phyloP scores from a whole-genome alignment of 768 basidiomycete species.

The Gelatoporia subvermispora region DNA sequence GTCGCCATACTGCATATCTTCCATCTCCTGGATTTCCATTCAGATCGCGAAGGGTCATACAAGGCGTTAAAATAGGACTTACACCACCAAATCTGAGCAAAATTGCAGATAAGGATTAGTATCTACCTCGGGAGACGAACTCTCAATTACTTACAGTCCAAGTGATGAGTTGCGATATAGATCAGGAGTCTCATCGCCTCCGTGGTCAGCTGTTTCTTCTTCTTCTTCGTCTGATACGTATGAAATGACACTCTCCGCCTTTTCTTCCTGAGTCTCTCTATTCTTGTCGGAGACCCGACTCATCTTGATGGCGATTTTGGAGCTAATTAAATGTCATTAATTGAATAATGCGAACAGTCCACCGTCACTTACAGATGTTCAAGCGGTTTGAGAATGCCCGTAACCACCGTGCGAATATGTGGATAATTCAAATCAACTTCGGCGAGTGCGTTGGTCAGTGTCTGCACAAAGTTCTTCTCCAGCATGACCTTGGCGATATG shows the following conservation, averaged over 20 bases:
- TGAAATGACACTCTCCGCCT: constrained; percentile 36
- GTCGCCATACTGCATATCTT: constrained; percentile 61
- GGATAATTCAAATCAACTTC: constrained; percentile 97
- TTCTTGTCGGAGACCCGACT: constrained; percentile 67
- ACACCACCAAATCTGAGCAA: constrained; percentile 67
- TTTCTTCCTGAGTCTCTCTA: constrained; percentile 52
- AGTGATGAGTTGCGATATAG: constrained; percentile 94
- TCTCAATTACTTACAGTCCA: constrained; percentile 83
- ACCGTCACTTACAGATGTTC: constrained; percentile 70
- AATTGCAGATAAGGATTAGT: constrained; percentile 1
- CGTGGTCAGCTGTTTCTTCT: constrained; percentile 49
- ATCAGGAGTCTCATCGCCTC: constrained; percentile 82
- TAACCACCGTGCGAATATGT: constrained; percentile 79
- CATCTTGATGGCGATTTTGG: constrained; percentile 98
- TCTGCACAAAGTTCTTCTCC: constrained; percentile 92
- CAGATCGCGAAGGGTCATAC: too few species aligned
- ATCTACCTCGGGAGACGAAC: too few species aligned
- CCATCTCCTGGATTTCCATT: constrained; percentile 63
- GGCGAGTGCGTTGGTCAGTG: constrained; percentile 79
- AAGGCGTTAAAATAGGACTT: constrained; percentile 29
- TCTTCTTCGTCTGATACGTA: constrained; percentile 51
- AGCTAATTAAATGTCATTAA: constrained; percentile 13
- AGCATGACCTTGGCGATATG: constrained; percentile 98
- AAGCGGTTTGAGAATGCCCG: constrained; percentile 81
- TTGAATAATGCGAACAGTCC: background rate